Evolutionary conservation across 352 stramenopile species (phyloP).

Genomic region (Phytopythium aichiense): DNA sequence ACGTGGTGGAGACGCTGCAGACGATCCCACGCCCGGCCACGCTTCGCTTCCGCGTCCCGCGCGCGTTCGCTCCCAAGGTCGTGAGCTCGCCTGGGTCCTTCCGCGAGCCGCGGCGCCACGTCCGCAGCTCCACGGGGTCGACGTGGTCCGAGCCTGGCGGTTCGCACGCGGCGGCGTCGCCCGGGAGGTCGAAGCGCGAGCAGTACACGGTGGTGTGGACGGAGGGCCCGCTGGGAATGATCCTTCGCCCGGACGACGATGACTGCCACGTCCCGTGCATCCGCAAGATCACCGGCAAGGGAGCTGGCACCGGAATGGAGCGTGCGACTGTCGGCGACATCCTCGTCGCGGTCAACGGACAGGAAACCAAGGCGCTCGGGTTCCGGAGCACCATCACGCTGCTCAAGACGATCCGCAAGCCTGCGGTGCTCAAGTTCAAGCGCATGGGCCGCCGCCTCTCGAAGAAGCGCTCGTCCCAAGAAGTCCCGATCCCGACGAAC

Average conservation of each 20-base stretch:
- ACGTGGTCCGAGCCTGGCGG: constrained; percentile 33
- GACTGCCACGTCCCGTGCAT: constrained; percentile 87
- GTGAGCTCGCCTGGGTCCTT: constrained; percentile 10
- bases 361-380: constrained; percentile 80
- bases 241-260: constrained; percentile 80
- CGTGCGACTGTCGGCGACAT: constrained; percentile 73
- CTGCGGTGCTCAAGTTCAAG: constrained; percentile 87
- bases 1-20: constrained; percentile 78
- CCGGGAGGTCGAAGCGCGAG: constrained; percentile 47
- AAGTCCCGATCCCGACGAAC: constrained; percentile 21
- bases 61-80: constrained; percentile 22
- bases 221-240: constrained; percentile 81
- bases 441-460: constrained; percentile 76
- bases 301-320: constrained; percentile 80
- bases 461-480: constrained; percentile 42
- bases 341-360: constrained; percentile 78
- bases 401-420: constrained; percentile 84
- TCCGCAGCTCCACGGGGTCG: constrained; percentile 37
- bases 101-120: constrained; percentile 26
- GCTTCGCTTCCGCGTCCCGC: constrained; percentile 79
- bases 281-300: constrained; percentile 86
- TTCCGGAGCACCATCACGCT: constrained; percentile 84
- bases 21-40: constrained; percentile 77
- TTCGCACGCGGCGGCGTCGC: constrained; percentile 10
- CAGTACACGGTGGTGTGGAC: constrained; percentile 87